Base-by-base conservation (phyloP, 495 filamentous ascomycete species). In the Massariosphaeria phaeospora region DNA sequence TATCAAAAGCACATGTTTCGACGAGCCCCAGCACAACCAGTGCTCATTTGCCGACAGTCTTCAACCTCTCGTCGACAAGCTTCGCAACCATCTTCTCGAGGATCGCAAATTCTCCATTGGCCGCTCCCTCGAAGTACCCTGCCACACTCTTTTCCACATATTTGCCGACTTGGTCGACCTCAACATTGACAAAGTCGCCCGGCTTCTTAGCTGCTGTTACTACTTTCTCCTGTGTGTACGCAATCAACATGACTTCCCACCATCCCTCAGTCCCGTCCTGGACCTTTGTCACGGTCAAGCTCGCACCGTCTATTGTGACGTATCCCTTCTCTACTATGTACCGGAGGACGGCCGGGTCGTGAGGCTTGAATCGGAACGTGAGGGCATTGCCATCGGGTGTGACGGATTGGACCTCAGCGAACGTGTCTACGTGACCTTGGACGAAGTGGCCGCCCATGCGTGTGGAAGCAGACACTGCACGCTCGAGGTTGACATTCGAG, bases 241-340 rank as follows among this genome's bases (percentile, higher is more conserved):
- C 81, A 69, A 99, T 95, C 38, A 99, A 73, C 94, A 99, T 99
- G 9, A 99, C 85, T 79, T 97, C 93, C 81, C 86, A 97, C 83
- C 86, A 96, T 7, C 83, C 85, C 56, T 84, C 85, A 26, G 72
- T 73, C 1, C 58, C 64, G 60, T 75, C 72, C 15, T 67, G 35
- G 20, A 97, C 93, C 60, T 76, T 72, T 5, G 91, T 95, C 1
- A 99, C 79, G 0, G 94, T 99, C 75, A 99, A 71, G 66, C 90
- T 96, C 26, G 93, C 89, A n/a, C 94, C 94, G 69, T 99, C 94
- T 38, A 99, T 76, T 35, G 89, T 88, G 26, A 99, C 82, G 69
- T 89, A 99, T 17, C 94, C 94, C 78, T 99, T 99, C 76, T 93
- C 86, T 2, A 99, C 90, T 18, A 99, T 76, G 65, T 95, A 96